Evolutionary conservation across 2,329 filamentous ascomycete species (phyloP), one percentile per base, ranked within the genome.

Genomic region (Beauveria sp.): DNA sequence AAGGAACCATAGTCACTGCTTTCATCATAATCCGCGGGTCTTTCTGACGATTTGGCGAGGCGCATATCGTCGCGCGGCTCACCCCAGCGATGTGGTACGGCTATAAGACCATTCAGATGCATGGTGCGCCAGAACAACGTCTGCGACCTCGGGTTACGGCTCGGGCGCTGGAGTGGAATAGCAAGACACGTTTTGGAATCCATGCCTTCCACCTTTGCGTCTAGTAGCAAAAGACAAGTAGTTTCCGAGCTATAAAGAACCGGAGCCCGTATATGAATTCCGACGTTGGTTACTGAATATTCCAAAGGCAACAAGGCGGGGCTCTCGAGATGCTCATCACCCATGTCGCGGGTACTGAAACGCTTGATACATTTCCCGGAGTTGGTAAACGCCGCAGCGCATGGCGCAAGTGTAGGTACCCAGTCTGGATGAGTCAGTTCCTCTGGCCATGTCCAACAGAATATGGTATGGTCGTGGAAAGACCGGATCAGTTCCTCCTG

Each of bases 401-500:
- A 37, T 18, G 52, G 52, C n/a, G 52, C 52, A 8, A 54, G 28
- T 12, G 52, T 20, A 54, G 52, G 34, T 14, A 54, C 20, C 52
- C 52, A 54, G 2, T 18, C 22, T 12, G 34, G 22, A 43, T 18
- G 22, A 37, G 16, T 3, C 10, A 10, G 5, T 9, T 40, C 14
- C 7, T 37, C 2, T 37, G 52, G 52, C 52, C 52, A 54, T 6
- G 52, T 41, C 53, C 53, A 55, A 8, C 41, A 46, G 18, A 55
- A 55, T 26, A 55, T 55, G 24, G 53, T 46, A 10, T 55, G 53
- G 22, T 55, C 53, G 16, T 55, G n/a, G 2, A 8, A 47, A 7
- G 40, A 46, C 24, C 53, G 40, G 40, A 55, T 55, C 12, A 66
- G 62, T 20, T 65, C 64, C 40, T 66, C 65, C 24, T 66, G 65